Evolutionary conservation across 805 yeast species (phyloP).

Genomic region (Candida fluviatilis): DNA sequence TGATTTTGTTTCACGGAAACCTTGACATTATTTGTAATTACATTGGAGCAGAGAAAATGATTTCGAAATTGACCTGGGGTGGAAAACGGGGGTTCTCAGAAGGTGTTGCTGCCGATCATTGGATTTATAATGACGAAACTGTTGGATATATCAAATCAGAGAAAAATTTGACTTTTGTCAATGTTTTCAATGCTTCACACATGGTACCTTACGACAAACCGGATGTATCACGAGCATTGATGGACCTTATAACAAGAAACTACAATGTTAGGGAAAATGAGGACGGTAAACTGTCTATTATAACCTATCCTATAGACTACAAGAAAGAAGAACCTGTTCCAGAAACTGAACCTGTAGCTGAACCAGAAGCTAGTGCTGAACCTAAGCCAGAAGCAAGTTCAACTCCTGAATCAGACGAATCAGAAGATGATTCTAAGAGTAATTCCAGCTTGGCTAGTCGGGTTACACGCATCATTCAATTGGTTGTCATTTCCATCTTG

Average conservation of each 20-base stretch:
- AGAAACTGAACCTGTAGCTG: conserved; percentile 3
- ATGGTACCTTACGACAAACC: conserved; percentile 91
- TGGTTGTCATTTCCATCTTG: conserved; percentile 32
- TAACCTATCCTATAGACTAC: conserved; percentile 28
- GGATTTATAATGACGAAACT: conserved; percentile 40
- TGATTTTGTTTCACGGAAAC: conserved; percentile 81
- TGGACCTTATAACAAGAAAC: conserved; percentile 47
- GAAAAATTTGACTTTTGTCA: conserved; percentile 72
- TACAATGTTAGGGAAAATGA: conserved; percentile 18
- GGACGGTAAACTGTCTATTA: conserved; percentile 13
- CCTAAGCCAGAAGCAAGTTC: background rate
- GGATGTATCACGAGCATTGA: conserved; percentile 61
- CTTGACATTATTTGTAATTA: conserved; percentile 86
- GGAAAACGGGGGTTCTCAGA: conserved; percentile 52
- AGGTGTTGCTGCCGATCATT: conserved; percentile 23
- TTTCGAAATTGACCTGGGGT: conserved; percentile 61
- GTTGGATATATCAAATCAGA: conserved; percentile 45
- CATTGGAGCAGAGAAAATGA: conserved; percentile 65
- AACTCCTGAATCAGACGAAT: background rate
- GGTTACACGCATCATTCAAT: conserved; percentile 37
- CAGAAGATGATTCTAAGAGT: background rate
- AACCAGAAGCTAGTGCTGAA: background rate
- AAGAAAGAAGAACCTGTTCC: conserved; percentile 12
- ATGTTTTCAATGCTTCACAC: conserved; percentile 75
- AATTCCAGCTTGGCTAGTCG: conserved; percentile 8